Evolutionary conservation across 2,329 filamentous ascomycete genomes (phyloP).

Genomic region (Sporothrix euskadiensis): DNA sequence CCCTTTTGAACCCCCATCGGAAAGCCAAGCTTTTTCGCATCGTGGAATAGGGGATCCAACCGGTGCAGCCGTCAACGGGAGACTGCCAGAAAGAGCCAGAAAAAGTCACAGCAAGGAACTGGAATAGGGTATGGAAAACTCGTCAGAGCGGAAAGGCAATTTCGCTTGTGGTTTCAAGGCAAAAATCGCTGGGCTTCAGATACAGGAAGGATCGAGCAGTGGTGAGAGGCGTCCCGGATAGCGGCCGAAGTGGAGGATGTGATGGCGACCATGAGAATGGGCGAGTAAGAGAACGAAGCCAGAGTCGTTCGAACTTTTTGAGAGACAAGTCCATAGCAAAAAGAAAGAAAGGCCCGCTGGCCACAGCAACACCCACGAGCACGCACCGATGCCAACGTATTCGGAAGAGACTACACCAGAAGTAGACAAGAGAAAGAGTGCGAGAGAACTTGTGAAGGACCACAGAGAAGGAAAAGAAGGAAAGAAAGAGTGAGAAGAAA

Average conservation of each 20-base stretch:
- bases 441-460: neutral
- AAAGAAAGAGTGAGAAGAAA: neutral
- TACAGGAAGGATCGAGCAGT: slow-evolving; percentile 4
- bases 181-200: slow-evolving; percentile 7
- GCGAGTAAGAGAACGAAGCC: neutral
- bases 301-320: neutral
- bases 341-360: neutral
- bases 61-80: slow-evolving; percentile 5
- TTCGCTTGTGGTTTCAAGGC: slow-evolving; percentile 27
- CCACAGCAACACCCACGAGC: neutral
- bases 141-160: slow-evolving; percentile 21
- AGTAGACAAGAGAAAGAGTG: neutral
- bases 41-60: slow-evolving; percentile 1
- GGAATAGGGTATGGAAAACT: neutral
- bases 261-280: neutral
- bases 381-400: neutral
- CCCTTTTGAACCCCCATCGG: neutral
- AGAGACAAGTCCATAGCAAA: neutral
- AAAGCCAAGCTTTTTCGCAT: slow-evolving; percentile 24
- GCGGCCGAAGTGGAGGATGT: slow-evolving; percentile 14
- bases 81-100: neutral
- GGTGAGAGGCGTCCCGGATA: neutral
- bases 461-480: neutral
- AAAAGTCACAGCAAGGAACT: neutral
- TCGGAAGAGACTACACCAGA: neutral